phyloP scores from a whole-genome alignment of 805 yeast genomes.

The Pichia rugopelliculosa region DNA sequence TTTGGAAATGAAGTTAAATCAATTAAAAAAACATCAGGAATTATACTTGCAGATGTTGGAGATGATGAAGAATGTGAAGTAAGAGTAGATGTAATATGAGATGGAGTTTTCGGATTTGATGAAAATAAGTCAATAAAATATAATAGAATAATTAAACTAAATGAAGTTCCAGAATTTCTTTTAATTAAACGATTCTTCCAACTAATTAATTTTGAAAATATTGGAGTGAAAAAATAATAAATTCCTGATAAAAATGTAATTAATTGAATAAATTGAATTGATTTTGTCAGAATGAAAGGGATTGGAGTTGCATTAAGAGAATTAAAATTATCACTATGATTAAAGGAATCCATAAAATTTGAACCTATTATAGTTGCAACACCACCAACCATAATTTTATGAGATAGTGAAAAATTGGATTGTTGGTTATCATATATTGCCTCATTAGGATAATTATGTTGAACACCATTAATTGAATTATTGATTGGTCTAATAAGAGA shows the following conservation, averaged over 20 bases:
- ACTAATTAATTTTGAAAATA: not conserved
- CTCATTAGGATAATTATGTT: not conserved
- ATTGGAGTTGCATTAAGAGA: constrained; percentile 2
- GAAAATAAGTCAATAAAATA: not conserved
- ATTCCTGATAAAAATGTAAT: constrained; percentile 15
- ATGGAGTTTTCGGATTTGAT: not conserved
- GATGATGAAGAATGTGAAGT: not conserved
- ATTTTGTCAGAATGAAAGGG: constrained; percentile 1
- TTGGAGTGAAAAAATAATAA: constrained; percentile 13
- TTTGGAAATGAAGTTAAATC: constrained; percentile 7
- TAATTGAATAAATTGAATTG: constrained; percentile 7
- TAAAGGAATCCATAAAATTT: constrained; percentile 19
- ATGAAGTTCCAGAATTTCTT: not conserved
- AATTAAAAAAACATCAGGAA: constrained; percentile 1
- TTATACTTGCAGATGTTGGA: not conserved
- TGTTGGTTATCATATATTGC: not conserved
- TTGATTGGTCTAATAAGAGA: no score
- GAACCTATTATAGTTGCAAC: constrained; percentile 30
- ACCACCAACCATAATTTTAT: constrained; percentile 27
- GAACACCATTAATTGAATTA: no score
- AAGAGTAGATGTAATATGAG: no score
- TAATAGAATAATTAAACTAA: not conserved
- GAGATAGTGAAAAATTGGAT: not conserved
- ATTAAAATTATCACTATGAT: not conserved
- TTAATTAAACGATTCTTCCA: not conserved